Conservation (phyloP, 2,329 filamentous ascomycete species). For the Ophiostoma piceae region DNA sequence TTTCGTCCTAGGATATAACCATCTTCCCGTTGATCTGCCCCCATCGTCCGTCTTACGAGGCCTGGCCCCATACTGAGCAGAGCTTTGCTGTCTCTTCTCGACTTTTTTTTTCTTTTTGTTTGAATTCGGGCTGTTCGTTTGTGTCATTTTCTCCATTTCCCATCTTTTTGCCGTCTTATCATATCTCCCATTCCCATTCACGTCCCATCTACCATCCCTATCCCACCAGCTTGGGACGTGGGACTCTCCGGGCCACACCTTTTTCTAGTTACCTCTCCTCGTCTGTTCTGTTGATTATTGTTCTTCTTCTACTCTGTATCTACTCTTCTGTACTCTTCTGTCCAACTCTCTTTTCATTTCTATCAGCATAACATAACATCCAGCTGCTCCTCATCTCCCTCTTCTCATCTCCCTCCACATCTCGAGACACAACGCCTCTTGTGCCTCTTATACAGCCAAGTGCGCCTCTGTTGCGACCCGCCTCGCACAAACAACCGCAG, state of each 20-base stretch:
- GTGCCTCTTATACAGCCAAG: slow-evolving; percentile 5
- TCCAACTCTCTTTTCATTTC: no score
- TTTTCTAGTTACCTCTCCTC: background rate
- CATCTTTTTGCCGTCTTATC: background rate
- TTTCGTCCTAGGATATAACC: slow-evolving; percentile 11
- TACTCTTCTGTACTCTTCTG: slow-evolving; percentile 1
- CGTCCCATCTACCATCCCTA: background rate
- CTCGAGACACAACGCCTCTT: slow-evolving; percentile 7
- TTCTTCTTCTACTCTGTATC: no score
- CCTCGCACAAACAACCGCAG: slow-evolving; percentile 18
- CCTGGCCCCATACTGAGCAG: background rate
- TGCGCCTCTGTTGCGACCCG: slow-evolving; percentile 22
- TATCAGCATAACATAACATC: no score
- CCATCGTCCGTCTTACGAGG: background rate
- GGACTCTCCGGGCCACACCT: background rate
- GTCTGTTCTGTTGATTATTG: no score
- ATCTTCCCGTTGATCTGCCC: slow-evolving; percentile 6
- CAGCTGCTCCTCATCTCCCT: background rate
- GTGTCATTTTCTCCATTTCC: background rate
- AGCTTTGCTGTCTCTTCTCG: background rate
- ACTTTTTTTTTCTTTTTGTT: background rate
- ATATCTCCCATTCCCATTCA: no score
- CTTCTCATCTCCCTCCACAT: background rate
- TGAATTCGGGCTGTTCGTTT: background rate
- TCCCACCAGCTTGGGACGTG: background rate